phyloP scores from a whole-genome alignment of 169 alveolate genomes.

The Plasmodium falciparum region DNA sequence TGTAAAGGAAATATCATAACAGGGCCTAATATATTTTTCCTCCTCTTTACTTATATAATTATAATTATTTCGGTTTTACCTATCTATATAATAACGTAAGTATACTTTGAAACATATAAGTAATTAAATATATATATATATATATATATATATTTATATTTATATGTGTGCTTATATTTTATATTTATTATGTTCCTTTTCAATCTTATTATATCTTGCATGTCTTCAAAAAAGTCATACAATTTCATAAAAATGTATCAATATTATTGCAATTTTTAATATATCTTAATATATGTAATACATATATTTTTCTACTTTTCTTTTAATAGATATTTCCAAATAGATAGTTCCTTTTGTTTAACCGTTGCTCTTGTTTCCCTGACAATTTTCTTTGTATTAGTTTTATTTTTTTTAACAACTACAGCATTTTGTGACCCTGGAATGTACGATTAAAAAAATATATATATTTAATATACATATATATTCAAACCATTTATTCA shows the following conservation, averaged over 20 bases:
- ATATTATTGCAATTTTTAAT: no score
- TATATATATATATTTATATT: neutral
- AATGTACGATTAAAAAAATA: conserved; percentile 18
- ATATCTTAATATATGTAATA: no score
- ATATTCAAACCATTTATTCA: neutral
- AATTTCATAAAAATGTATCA: no score
- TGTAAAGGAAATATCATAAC: conserved; percentile 74
- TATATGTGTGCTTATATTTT: neutral
- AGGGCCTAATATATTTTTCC: conserved; percentile 74
- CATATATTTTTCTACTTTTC: no score
- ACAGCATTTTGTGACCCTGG: conserved; percentile 78
- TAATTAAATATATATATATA: neutral
- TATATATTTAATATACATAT: neutral
- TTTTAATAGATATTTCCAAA: conserved; percentile 44
- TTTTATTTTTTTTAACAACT: conserved; percentile 55
- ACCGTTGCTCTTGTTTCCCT: conserved; percentile 5
- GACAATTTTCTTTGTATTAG: conserved; percentile 46
- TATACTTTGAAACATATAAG: neutral
- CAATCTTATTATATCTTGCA: neutral
- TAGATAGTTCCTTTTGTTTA: conserved; percentile 21
- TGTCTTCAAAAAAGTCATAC: no score
- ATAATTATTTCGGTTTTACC: conserved; percentile 70
- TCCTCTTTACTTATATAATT: conserved; percentile 64
- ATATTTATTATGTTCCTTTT: neutral
- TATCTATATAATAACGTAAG: conserved; percentile 71